Base-by-base conservation (phyloP, 148 eudicot genomes). In the Nepenthes gracilis region DNA sequence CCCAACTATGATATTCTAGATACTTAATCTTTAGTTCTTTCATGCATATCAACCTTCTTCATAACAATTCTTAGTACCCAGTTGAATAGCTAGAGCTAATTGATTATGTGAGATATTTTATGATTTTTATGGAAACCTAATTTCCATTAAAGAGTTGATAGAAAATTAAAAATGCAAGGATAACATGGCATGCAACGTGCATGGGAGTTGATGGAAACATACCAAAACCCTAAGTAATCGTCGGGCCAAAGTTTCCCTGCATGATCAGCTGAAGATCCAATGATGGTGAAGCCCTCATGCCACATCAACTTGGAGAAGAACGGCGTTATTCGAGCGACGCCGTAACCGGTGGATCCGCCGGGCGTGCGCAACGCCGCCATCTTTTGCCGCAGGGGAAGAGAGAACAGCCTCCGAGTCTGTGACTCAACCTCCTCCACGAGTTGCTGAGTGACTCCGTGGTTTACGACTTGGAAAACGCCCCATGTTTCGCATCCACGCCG, bases 261-360 rank as follows among this genome's bases (percentile, higher is more conserved):
- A n/a, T 50, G n/a, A 6, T 50, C 54, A 10, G 0, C 50, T 9
- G 77, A 58, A 4, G 87, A 80, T 2, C 80, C 83, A 71, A 77
- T 79, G 32, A 87, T 78, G 11, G 95, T 87, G 66, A 87, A 87
- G 11, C 89, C 95, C 66, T 87, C 95, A 64, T 55, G 63, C 95
- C 95, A 86, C 85, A 81, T 77, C 11, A 64, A 36, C 75, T 87
- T 84, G 2, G 77, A 11, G 69, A 79, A 83, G 49, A 77, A 77
- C 0, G 83, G 81, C 2, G 85, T 33, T 5, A 81, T 77, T 13
- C 79, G 59, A 34, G 89, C 85, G 9, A 55, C 62, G 1, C 95
- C 95, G 35, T 81, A 87, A 0, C 95, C 95, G 1, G 85, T 68
- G 12, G 70, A 74, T 9, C 77, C 81, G 0, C 43, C 67, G 0